Conservation (phyloP, 2,329 filamentous ascomycete genomes). For the Diaporthe vexans region DNA sequence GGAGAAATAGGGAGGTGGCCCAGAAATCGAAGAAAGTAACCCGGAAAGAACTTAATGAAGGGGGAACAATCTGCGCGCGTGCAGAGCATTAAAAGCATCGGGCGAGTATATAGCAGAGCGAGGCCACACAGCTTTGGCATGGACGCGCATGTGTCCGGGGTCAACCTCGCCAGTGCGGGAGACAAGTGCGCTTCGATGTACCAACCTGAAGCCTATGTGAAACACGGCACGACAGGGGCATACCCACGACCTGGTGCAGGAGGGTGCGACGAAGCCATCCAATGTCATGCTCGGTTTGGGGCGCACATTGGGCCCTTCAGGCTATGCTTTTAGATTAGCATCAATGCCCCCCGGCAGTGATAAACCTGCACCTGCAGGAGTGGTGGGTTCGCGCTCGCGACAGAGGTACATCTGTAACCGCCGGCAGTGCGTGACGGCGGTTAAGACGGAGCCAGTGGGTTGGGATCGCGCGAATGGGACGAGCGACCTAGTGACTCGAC, state of each 20-base stretch:
- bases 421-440: conserved; percentile 28
- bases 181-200: conserved; percentile 39
- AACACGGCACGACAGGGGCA: conserved; percentile 44
- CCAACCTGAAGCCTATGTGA: conserved; percentile 49
- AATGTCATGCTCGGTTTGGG: conserved; percentile 34
- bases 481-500: conserved; percentile 39
- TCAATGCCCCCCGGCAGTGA: conserved; percentile 32
- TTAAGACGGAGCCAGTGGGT: conserved; percentile 22
- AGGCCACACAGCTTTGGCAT: conserved; percentile 3
- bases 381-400: conserved; percentile 16
- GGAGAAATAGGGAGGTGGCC: conserved; percentile 43
- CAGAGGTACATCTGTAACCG: conserved; percentile 38
- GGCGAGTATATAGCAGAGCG: conserved; percentile 32
- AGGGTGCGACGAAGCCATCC: conserved; percentile 30
- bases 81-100: conserved; percentile 33
- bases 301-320: conserved; percentile 17
- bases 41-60: conserved; percentile 36
- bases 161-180: conserved; percentile 27
- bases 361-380: conserved; percentile 33
- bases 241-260: conserved; percentile 29
- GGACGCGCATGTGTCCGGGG: conserved; percentile 41
- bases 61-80: conserved; percentile 31
- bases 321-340: conserved; percentile 18
- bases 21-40: conserved; percentile 41
- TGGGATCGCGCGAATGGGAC: conserved; percentile 24